Base-by-base conservation (phyloP, 2,329 filamentous ascomycete genomes). In the Biscogniauxia sp. region DNA sequence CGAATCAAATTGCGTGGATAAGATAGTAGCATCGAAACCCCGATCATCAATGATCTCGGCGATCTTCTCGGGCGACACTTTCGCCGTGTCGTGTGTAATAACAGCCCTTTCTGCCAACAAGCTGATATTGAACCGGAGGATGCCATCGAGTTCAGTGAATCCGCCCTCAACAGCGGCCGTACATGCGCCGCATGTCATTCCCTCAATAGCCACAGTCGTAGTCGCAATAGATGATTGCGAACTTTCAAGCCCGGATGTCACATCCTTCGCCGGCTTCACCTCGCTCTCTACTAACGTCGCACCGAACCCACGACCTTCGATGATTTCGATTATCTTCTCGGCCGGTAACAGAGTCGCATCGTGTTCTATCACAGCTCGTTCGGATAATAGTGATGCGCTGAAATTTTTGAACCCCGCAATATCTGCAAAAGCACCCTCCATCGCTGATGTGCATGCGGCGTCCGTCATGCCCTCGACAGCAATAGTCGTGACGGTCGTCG, bases 131-230 rank as follows among this genome's bases (percentile, higher is more conserved):
- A 98, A 97, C 66, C 93, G 91, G 59, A 92, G 73, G 17, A 98
- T 76, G 20, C 95, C 95, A 9, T 90, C 86, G 1, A 94, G 77
- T 64, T 84, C 85, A 66, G 87, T 85, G 76, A 99, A 95, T 3
- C 90, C 92, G 55, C 86, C 84, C 71, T 97, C 91, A 1, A 98
- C 88, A 5, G 94, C 93, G 1, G 94, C 94, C 0, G 95, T 98
- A 76, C 95, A 99, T 51, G 95, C 92, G 20, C 94, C 94, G 73
- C 95, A 98, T 1, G 95, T 99, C 95, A 99, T 99, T 55, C 95
- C 95, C 67, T 95, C 92, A 58, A 99, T 91, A 4, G 91, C 88
- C 19, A 99, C 83, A 0, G 93, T 98, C 0, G 93, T 97, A 0
- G 87, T 91, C 59, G 88, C 82, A 3, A 84, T 70, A 55, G 78